These are phyloP conservation scores for Lophiostoma macrostomum DNA, from an alignment of 495 filamentous ascomycete genomes.

Conservation along the genomic window DNA sequence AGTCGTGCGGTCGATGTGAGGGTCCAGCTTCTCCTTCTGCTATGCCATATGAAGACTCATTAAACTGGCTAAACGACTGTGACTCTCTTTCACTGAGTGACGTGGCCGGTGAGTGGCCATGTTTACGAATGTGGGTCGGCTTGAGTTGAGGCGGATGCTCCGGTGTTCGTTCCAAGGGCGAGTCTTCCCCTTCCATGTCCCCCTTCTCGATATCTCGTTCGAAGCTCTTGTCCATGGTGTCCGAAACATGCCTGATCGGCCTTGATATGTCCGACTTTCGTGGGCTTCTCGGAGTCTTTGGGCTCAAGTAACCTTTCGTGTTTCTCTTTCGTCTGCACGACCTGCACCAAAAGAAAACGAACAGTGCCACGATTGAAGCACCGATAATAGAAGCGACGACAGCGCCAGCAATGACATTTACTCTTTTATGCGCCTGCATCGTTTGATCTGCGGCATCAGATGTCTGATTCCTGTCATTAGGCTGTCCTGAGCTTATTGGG, in stretches of 20 bases:
- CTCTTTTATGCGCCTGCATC: slow-evolving; percentile 1
- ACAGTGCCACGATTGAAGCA: slow-evolving; percentile 6
- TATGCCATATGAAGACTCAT: slow-evolving; percentile 36
- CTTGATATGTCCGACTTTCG: slow-evolving; percentile 34
- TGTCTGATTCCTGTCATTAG: too few relatives aligned
- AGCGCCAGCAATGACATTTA: slow-evolving; percentile 7
- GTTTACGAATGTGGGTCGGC: slow-evolving; percentile 3
- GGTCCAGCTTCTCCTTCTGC: slow-evolving; percentile 17
- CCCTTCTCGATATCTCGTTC: slow-evolving; percentile 36
- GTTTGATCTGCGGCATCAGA: neutral
- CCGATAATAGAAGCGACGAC: slow-evolving; percentile 6
- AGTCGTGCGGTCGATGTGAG: slow-evolving; percentile 37
- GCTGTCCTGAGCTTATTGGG: too few relatives aligned
- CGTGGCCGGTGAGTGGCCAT: slow-evolving; percentile 23
- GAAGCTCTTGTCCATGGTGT: neutral
- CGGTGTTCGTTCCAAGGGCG: slow-evolving; percentile 4
- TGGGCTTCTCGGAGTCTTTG: slow-evolving; percentile 16
- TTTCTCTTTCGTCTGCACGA: slow-evolving; percentile 20
- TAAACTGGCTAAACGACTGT: slow-evolving; percentile 30
- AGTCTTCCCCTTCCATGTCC: slow-evolving; percentile 9
- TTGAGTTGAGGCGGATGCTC: slow-evolving; percentile 33
- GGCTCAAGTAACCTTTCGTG: slow-evolving; percentile 19
- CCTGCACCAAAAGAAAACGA: slow-evolving; percentile 18
- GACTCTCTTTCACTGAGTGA: slow-evolving; percentile 35
- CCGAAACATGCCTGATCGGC: slow-evolving; percentile 27